A percentile compares a stretch with the other conserved stretches of the same genome.
These are phyloP conservation scores for Xylariales sp. DNA, from an alignment of 2,329 filamentous ascomycete genomes.

Conservation along the genomic window DNA sequence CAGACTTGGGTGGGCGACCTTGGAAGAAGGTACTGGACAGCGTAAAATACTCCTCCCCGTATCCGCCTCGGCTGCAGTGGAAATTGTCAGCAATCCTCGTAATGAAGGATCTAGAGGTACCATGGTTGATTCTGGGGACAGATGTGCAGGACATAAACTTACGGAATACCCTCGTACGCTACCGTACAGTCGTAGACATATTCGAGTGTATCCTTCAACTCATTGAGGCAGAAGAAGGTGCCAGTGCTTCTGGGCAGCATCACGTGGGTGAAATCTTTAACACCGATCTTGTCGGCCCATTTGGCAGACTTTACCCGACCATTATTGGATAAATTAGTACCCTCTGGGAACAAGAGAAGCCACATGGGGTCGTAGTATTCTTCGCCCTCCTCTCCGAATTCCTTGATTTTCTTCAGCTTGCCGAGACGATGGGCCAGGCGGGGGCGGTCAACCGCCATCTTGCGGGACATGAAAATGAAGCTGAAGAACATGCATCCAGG, in stretches of 20 bases:
- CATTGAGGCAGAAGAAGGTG: constrained; percentile 71
- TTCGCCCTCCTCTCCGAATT: constrained; percentile 48
- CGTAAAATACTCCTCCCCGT: constrained; percentile 87
- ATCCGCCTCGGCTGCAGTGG: constrained; percentile 68
- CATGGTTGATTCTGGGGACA: too few species aligned
- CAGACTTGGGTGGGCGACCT: constrained; percentile 84
- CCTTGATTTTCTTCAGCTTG: constrained; percentile 60
- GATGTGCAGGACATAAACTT: too few species aligned
- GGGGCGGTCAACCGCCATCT: constrained; percentile 76
- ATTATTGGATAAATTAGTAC: constrained; percentile 73
- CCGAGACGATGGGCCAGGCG: constrained; percentile 70
- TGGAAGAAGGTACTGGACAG: constrained; percentile 83
- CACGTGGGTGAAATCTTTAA: constrained; percentile 68
- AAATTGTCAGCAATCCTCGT: too few species aligned
- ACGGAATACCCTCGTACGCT: constrained; percentile 91
- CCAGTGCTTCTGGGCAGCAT: constrained; percentile 79
- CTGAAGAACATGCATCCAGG: constrained; percentile 81
- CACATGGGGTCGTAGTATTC: constrained; percentile 74
- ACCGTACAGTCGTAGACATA: constrained; percentile 93
- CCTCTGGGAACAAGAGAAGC: constrained; percentile 83
- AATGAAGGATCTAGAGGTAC: too few species aligned
- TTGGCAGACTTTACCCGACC: constrained; percentile 65
- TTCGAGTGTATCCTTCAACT: constrained; percentile 69
- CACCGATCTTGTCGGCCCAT: constrained; percentile 73
- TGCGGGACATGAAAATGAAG: constrained; percentile 89